Evolutionary conservation across 441 rosid genomes (phyloP).

Genomic region (Populus hybrid): DNA sequence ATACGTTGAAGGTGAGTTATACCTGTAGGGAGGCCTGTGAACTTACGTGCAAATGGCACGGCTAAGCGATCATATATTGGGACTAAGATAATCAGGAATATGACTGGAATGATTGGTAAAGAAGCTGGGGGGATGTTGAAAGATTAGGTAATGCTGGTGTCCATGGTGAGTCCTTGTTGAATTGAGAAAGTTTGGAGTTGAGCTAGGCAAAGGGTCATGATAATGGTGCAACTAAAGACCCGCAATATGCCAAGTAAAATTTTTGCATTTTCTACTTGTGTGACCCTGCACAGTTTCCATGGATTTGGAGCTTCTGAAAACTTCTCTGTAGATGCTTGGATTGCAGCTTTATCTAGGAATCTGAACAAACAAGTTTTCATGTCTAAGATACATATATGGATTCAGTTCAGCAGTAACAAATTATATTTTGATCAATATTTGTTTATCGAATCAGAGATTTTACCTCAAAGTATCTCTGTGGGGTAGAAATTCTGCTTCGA

Average conservation of each 20-base stretch:
- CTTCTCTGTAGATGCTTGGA: constrained; percentile 19
- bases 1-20: constrained; percentile 56
- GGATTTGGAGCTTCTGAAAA: constrained; percentile 31
- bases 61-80: constrained; percentile 45
- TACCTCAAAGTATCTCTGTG: constrained; percentile 50
- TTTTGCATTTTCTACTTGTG: constrained; percentile 60
- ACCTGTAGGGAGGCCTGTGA: constrained; percentile 51
- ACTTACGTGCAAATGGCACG: constrained; percentile 38
- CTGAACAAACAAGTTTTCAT: constrained; percentile 15
- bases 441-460: neutral
- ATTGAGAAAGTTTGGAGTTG: constrained; percentile 68
- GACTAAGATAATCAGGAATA: constrained; percentile 40
- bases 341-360: constrained; percentile 60
- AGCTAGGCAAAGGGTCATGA: constrained; percentile 66
- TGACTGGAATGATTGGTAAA: constrained; percentile 48
- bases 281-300: constrained; percentile 57
- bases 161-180: constrained; percentile 61
- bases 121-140: constrained; percentile 57
- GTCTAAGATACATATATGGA: neutral
- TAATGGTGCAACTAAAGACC: constrained; percentile 53
- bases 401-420: neutral
- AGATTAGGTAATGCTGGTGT: constrained; percentile 31
- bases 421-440: neutral
- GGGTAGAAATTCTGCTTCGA: constrained; percentile 39
- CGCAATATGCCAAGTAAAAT: constrained; percentile 46